phyloP scores from a whole-genome alignment of 176 grass and related monocot genomes.

The Raddia distichophylla region DNA sequence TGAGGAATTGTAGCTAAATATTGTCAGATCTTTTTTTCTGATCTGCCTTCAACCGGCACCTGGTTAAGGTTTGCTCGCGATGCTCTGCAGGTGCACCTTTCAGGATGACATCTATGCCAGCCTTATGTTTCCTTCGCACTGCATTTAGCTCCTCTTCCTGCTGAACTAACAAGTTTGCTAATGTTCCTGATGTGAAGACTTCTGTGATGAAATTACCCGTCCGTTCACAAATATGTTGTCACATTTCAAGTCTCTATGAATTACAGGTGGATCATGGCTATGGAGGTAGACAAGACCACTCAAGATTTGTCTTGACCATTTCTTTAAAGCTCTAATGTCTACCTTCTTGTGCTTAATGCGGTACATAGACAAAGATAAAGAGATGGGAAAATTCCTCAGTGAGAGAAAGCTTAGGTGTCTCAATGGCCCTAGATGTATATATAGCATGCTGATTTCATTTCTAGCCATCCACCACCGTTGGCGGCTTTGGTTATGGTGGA shows the following conservation, averaged over 20 bases:
- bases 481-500: background rate
- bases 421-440: background rate
- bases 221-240: conserved; percentile 89
- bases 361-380: conserved; percentile 51
- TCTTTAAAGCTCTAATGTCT: conserved; percentile 78
- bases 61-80: conserved; percentile 47
- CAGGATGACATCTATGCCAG: conserved; percentile 43
- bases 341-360: conserved; percentile 78
- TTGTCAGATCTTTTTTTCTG: conserved; percentile 10
- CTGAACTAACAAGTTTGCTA: conserved; percentile 41
- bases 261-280: conserved; percentile 77
- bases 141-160: conserved; percentile 54
- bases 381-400: background rate
- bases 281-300: conserved; percentile 79
- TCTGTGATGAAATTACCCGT: too few relatives aligned
- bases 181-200: too few relatives aligned
- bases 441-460: conserved; percentile 9
- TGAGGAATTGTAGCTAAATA: conserved; percentile 21
- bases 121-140: conserved; percentile 49
- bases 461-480: background rate
- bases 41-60: conserved; percentile 51
- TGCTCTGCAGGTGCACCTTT: conserved; percentile 41
- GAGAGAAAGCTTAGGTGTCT: conserved; percentile 11
- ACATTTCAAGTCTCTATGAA: conserved; percentile 77
- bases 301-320: conserved; percentile 86